Conservation (phyloP, 2,329 filamentous ascomycete species). For the Ophiostoma australiae region DNA sequence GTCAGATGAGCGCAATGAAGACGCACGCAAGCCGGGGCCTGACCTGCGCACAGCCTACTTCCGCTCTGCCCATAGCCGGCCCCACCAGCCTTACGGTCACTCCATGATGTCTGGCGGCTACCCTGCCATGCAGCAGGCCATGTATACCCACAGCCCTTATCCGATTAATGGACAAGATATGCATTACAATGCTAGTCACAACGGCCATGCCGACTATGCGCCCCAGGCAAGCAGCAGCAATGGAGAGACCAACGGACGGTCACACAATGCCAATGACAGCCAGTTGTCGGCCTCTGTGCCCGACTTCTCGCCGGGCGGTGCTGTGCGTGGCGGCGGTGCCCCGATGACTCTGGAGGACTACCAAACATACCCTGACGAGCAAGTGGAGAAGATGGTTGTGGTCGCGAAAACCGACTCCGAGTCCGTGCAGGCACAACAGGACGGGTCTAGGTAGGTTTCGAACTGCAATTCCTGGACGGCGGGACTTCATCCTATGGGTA, state of each 20-base stretch:
- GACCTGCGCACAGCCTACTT: slow-evolving; percentile 23
- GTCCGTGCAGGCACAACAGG: slow-evolving; percentile 2
- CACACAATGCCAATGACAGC: slow-evolving; percentile 43
- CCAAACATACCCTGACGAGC: slow-evolving; percentile 34
- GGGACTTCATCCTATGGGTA: not conserved
- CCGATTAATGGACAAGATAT: slow-evolving; percentile 31
- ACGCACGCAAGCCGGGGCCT: slow-evolving; percentile 68
- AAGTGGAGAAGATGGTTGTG: slow-evolving; percentile 34
- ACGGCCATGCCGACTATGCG: slow-evolving; percentile 9
- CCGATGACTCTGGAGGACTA: slow-evolving; percentile 33
- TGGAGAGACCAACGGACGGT: slow-evolving; percentile 36
- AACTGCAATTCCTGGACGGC: not conserved
- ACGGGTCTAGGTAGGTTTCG: slow-evolving; percentile 12
- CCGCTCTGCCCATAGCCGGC: slow-evolving; percentile 34
- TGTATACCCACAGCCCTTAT: slow-evolving; percentile 31
- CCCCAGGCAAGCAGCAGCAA: slow-evolving; percentile 32
- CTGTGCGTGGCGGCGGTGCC: slow-evolving; percentile 21
- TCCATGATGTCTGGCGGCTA: slow-evolving; percentile 34
- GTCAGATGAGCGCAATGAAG: slow-evolving; percentile 64
- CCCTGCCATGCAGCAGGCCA: slow-evolving; percentile 27
- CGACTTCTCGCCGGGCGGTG: slow-evolving; percentile 50
- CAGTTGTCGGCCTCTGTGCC: slow-evolving; percentile 59
- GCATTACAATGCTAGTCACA: slow-evolving; percentile 32
- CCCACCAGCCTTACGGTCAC: slow-evolving; percentile 27
- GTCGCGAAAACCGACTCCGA: slow-evolving; percentile 28